Evolutionary conservation across 768 basidiomycete species (phyloP).

Genomic region (Lentinus brumalis): DNA sequence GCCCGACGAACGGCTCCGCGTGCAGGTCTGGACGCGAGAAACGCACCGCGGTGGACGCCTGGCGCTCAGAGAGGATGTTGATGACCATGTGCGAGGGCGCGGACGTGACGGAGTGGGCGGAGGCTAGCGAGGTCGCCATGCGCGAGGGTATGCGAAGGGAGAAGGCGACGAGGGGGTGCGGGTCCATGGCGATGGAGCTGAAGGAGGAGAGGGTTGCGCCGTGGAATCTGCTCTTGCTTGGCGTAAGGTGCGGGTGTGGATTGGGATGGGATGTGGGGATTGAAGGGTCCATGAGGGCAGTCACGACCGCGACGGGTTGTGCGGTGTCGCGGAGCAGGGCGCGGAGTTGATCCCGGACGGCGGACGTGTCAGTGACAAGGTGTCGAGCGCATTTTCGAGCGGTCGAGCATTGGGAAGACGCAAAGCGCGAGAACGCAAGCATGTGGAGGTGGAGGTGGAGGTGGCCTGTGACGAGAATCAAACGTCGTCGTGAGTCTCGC

Average conservation of each 20-base stretch:
- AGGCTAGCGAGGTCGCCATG: slow-evolving; percentile 66
- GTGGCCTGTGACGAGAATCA: background rate
- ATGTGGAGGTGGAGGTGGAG: background rate
- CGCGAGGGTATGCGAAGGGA: slow-evolving; percentile 88
- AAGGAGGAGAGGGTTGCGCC: slow-evolving; percentile 95
- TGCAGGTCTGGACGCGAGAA: slow-evolving; percentile 78
- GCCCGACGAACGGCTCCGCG: slow-evolving; percentile 55
- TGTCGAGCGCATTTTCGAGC: background rate
- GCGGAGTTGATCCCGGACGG: slow-evolving; percentile 41
- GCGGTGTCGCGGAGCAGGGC: slow-evolving; percentile 72
- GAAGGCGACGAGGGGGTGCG: slow-evolving; percentile 85
- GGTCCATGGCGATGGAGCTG: slow-evolving; percentile 88
- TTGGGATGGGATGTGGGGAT: background rate
- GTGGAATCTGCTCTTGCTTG: slow-evolving; percentile 49
- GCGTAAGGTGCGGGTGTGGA: background rate
- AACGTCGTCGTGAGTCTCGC: background rate
- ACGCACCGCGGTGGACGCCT: slow-evolving; percentile 58
- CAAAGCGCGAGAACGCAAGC: background rate
- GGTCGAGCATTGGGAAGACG: background rate
- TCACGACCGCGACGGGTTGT: slow-evolving; percentile 86
- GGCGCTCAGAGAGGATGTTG: slow-evolving; percentile 75
- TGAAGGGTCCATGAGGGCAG: slow-evolving; percentile 55
- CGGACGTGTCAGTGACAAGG: background rate
- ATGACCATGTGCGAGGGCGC: slow-evolving; percentile 63
- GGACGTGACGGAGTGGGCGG: slow-evolving; percentile 26